These are phyloP conservation scores for Chrysosporium keratinophilum DNA, from an alignment of 2,329 filamentous ascomycete species.

Conservation along the genomic window DNA sequence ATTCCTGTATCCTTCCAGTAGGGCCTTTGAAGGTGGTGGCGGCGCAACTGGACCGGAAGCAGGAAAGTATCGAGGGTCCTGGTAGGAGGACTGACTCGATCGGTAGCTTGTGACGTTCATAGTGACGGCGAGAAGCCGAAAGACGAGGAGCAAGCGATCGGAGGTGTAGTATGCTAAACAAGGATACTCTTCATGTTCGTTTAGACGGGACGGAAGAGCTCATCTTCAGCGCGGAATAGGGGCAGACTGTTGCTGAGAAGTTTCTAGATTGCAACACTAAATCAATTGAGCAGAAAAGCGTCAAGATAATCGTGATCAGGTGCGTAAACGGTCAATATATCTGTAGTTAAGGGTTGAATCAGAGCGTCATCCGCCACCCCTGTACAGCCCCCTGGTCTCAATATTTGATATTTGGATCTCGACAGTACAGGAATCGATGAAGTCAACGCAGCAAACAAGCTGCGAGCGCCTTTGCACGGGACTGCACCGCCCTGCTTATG, in stretches of 20 bases:
- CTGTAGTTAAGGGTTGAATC: too few species aligned
- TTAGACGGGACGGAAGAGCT: too few species aligned
- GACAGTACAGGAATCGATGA: neutral
- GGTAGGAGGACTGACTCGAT: conserved; percentile 32
- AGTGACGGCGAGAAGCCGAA: neutral
- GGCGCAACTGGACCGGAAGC: conserved; percentile 20
- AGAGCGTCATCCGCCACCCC: conserved; percentile 2
- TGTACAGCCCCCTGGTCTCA: neutral
- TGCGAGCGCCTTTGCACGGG: neutral
- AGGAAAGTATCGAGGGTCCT: conserved; percentile 32
- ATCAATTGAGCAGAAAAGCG: too few species aligned
- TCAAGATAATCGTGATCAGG: too few species aligned
- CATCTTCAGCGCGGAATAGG: neutral
- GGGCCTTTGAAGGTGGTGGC: conserved; percentile 34
- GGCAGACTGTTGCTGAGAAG: neutral
- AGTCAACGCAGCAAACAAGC: neutral
- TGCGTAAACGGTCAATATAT: too few species aligned
- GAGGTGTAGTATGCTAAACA: too few species aligned
- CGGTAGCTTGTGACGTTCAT: conserved; percentile 27
- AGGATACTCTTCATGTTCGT: too few species aligned
- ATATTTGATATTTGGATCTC: neutral
- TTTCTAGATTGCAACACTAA: neutral
- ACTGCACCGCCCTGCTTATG: too few species aligned
- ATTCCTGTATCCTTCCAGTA: conserved; percentile 53
- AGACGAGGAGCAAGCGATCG: too few species aligned